Conservation (phyloP, 2,329 filamentous ascomycete genomes). For the Penicillium sumatraense region DNA sequence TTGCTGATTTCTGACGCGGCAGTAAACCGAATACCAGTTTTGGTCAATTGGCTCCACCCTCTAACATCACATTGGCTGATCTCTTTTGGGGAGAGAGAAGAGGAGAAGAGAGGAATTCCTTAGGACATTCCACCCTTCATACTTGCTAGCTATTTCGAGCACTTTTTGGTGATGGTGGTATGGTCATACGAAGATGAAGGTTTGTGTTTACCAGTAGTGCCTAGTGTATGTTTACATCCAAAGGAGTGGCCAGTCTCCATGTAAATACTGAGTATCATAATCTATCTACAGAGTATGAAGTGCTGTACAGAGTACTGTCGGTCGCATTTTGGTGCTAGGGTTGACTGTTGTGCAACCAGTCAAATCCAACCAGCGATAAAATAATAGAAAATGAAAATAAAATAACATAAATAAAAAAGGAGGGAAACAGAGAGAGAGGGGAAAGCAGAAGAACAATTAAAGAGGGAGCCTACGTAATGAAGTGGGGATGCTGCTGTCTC, state of each 20-base stretch:
- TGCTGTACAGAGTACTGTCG: no score
- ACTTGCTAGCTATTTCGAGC: not conserved
- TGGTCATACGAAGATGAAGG: no score
- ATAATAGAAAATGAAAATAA: no score
- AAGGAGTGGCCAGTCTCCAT: no score
- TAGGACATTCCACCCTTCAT: constrained; percentile 10
- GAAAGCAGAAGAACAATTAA: not conserved
- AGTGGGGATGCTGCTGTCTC: not conserved
- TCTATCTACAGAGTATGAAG: no score
- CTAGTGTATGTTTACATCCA: not conserved
- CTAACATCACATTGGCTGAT: constrained; percentile 13
- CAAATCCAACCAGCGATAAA: not conserved
- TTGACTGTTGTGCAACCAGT: not conserved
- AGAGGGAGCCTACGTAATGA: constrained; percentile 1
- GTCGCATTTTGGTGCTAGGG: not conserved
- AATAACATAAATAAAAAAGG: no score
- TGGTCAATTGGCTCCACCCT: constrained; percentile 2
- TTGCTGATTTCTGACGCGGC: constrained; percentile 6
- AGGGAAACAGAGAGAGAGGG: not conserved
- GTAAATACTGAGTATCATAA: no score
- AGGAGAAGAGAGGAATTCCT: not conserved
- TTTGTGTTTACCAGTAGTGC: not conserved
- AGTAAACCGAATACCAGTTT: constrained; percentile 23
- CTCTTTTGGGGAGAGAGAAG: no score
- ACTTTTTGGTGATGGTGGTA: not conserved